Percentiles rank a stretch among this genome's conserved stretches.
Conservation (phyloP, 805 yeast species). For the Deakozyma indianensis region DNA sequence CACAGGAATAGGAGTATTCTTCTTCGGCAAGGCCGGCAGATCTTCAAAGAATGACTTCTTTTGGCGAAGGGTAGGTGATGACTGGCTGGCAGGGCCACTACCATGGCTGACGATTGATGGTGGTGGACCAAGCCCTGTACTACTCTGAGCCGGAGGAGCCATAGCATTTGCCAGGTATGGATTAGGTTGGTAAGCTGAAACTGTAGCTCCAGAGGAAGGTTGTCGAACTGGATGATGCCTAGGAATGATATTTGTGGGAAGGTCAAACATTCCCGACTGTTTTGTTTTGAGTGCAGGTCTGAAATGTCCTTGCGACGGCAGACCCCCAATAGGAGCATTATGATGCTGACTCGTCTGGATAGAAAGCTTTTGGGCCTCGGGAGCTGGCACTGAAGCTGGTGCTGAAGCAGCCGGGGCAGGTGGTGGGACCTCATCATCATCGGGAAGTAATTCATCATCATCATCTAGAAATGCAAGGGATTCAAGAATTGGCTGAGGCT, state of each 20-base stretch:
- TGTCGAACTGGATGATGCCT: constrained; percentile 6
- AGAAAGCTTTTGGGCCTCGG: not conserved
- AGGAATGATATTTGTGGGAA: constrained; percentile 20
- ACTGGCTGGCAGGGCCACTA: constrained; percentile 2
- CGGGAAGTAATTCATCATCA: constrained; percentile 21
- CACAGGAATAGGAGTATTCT: constrained; percentile 8
- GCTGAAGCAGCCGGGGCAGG: constrained; percentile 2
- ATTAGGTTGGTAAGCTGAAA: not conserved
- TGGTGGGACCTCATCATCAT: constrained; percentile 13
- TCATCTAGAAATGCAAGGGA: constrained; percentile 18
- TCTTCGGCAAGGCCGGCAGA: constrained; percentile 29
- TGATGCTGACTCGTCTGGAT: too few species aligned
- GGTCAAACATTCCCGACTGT: constrained; percentile 16
- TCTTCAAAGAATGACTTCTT: constrained; percentile 45
- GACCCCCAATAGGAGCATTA: too few species aligned
- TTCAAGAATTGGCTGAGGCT: constrained; percentile 1
- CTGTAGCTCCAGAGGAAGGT: not conserved
- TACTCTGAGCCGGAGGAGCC: not conserved
- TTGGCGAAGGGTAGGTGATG: constrained; percentile 8
- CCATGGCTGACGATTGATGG: not conserved
- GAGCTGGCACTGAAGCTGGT: not conserved
- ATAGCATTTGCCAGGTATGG: not conserved
- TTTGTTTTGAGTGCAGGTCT: not conserved
- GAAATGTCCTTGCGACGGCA: not conserved
- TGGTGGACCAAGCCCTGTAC: constrained; percentile 1